Conservation (phyloP, 805 yeast species). For the Priceomyces fermenticarens region DNA sequence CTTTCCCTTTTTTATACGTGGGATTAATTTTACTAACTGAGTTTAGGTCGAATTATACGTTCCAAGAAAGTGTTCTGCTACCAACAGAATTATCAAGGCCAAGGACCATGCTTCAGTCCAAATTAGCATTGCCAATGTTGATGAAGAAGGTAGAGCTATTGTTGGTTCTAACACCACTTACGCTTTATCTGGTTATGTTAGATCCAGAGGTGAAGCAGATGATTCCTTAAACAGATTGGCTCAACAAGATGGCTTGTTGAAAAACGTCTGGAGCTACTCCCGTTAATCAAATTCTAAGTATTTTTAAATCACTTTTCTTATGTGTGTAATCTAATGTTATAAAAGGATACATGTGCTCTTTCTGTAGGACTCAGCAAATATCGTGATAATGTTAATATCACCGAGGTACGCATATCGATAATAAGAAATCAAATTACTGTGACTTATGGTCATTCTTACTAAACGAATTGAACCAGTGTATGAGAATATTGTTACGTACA, state of each 20-base stretch:
- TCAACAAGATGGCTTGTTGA: constrained; percentile 96
- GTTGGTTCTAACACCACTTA: constrained; percentile 89
- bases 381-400: not conserved
- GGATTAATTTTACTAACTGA: constrained; percentile 24
- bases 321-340: constrained; percentile 24
- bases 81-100: constrained; percentile 99
- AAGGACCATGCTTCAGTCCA: constrained; percentile 99
- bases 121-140: constrained; percentile 98
- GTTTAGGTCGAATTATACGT: constrained; percentile 97
- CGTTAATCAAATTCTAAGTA: constrained; percentile 49
- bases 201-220: constrained; percentile 99
- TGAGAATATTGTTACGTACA: no score
- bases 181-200: constrained; percentile 95
- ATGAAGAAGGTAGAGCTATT: constrained; percentile 92
- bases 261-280: constrained; percentile 94
- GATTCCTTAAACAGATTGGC: constrained; percentile 99
- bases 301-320: constrained; percentile 5
- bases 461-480: no score
- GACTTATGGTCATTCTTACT: no score
- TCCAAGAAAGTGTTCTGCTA: constrained; percentile 99
- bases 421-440: no score
- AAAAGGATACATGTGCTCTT: constrained; percentile 1
- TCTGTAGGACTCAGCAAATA: no score
- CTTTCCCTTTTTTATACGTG: no score
- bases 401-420: no score